Base-by-base conservation (phyloP, 2,329 filamentous ascomycete genomes). In the Tolypocladium cylindrosporum region DNA sequence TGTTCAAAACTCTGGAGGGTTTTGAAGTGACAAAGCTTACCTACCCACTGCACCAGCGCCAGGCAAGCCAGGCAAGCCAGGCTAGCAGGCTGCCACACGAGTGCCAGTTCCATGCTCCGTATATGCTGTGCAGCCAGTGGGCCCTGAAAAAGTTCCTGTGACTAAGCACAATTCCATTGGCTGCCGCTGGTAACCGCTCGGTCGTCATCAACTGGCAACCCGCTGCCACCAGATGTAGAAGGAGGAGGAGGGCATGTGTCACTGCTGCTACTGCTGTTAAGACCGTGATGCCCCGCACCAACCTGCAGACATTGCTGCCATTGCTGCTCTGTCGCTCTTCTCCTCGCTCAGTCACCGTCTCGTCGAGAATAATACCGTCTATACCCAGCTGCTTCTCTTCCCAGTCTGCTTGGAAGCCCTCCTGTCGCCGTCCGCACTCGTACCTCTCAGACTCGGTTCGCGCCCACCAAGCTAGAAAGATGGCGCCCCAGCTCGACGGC, bases 401-500 rank as follows among this genome's bases (percentile, higher is more conserved):
- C 55, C 41, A 51, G 59, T 56, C 58, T 21, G 54, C 37, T 55
- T 34, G 55, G 45, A 60, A 55, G n/a, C 42, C 40, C 39, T 16
- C 42, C 60, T 55, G 50, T 59, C 60, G 62, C 60, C 74, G 75
- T 64, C 64, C 74, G 48, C 31, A 37, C 48, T 52, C 48, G 19
- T 84, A 85, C 63, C 76, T 84, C 41, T 80, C 79, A 67, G 73
- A 79, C 64, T 73, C 79, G 62, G 70, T 82, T 64, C 77, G 79
- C 68, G 65, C 72, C 54, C 83, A 86, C 66, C 84, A 87, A 79
- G 79, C 82, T 67, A 81, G 77, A 76, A 89, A 85, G 73, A 96
- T 97, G 90, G 90, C 91, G 58, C 90, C 91, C 61, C 85, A 95
- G 74, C 85, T 99, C 66, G 90, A 97, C 74, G 82, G 87, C 63